Conservation (phyloP, 495 filamentous ascomycete genomes). For the Neurospora sp. region DNA sequence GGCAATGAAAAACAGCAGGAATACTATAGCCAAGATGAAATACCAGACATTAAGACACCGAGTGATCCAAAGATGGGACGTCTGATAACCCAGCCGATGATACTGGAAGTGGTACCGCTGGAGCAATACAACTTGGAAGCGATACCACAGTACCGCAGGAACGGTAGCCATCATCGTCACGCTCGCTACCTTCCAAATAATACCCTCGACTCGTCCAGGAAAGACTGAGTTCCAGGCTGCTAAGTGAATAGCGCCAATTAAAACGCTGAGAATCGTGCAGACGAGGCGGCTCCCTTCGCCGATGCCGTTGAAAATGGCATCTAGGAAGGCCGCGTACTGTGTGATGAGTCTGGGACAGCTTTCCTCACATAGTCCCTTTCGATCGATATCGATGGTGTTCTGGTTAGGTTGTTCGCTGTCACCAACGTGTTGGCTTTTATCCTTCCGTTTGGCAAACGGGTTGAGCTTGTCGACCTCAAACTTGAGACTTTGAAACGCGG, state of each 20-base stretch:
- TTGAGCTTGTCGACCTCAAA: not conserved
- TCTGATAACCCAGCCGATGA: not conserved
- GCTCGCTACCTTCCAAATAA: not conserved
- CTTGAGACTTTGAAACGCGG: not conserved
- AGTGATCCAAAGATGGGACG: not conserved
- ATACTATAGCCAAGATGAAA: not conserved
- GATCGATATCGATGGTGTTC: not conserved
- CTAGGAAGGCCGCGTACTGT: not conserved
- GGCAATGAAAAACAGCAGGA: not conserved
- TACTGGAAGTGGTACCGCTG: not conserved
- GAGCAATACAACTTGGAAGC: not conserved
- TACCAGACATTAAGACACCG: not conserved
- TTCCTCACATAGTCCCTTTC: not conserved
- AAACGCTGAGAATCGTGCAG: not conserved
- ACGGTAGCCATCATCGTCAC: not conserved
- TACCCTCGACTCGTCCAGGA: not conserved
- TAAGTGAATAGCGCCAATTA: not conserved
- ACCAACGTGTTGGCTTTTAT: rapidly evolving
- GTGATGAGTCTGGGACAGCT: not conserved
- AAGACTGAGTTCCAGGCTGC: not conserved
- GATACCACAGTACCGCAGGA: not conserved
- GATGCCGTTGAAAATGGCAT: not conserved
- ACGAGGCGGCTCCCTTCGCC: not conserved
- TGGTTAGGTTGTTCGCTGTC: not conserved
- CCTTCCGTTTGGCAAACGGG: not conserved